Evolutionary conservation across 768 basidiomycete genomes (phyloP).

Genomic region (Mrakia hoshinonis): DNA sequence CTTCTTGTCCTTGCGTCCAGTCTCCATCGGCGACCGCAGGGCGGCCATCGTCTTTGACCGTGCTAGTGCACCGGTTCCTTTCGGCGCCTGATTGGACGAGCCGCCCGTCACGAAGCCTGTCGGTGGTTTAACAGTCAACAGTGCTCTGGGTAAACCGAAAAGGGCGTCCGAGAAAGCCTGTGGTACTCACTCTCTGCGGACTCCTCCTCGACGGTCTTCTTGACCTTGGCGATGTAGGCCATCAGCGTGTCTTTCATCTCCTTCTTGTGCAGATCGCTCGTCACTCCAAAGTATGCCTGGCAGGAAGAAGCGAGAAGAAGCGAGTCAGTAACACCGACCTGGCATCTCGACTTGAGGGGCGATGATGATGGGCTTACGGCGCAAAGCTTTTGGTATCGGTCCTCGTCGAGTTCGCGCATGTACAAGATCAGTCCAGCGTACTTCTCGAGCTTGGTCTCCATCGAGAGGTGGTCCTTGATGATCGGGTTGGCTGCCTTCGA

Average conservation of each 20-base stretch:
- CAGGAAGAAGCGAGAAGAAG: background rate
- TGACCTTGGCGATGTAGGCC: slow-evolving; percentile 53
- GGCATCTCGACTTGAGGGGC: background rate
- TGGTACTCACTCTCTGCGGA: slow-evolving; percentile 11
- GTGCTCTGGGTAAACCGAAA: too few relatives aligned
- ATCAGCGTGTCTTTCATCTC: slow-evolving; percentile 70
- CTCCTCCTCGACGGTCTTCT: slow-evolving; percentile 59
- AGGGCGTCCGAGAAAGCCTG: too few relatives aligned
- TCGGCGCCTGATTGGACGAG: background rate
- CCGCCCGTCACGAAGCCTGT: slow-evolving; percentile 21
- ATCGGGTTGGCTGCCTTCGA: slow-evolving; percentile 45
- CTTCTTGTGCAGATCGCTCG: slow-evolving; percentile 67
- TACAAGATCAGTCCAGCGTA: slow-evolving; percentile 87
- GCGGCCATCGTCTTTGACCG: slow-evolving; percentile 28
- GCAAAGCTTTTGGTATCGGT: slow-evolving; percentile 75
- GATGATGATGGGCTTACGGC: slow-evolving; percentile 51
- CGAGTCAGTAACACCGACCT: background rate
- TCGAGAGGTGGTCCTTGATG: slow-evolving; percentile 53
- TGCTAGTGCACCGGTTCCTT: slow-evolving; percentile 16
- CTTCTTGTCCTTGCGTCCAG: slow-evolving; percentile 46
- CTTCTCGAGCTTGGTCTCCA: slow-evolving; percentile 75
- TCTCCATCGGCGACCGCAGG: slow-evolving; percentile 50
- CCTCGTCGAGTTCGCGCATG: slow-evolving; percentile 92
- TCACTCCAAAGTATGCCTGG: slow-evolving; percentile 82
- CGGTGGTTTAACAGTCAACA: background rate